phyloP scores from a whole-genome alignment of 805 yeast genomes.

The Yarrowia keelungensis region DNA sequence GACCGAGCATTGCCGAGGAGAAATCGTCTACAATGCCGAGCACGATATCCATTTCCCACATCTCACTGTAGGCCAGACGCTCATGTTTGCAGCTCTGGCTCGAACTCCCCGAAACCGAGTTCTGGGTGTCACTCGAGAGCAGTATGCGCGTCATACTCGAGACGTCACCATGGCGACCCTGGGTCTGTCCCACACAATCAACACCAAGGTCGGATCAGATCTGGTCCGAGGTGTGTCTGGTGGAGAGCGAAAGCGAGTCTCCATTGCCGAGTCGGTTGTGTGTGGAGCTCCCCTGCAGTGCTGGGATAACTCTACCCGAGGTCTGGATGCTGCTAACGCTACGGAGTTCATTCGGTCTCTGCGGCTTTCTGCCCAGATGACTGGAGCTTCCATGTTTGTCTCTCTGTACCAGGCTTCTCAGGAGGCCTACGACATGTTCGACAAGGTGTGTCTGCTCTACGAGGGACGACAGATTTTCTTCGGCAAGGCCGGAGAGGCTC shows the following conservation, averaged over 20 bases:
- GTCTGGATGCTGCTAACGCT: slow-evolving; percentile 74
- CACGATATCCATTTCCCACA: slow-evolving; percentile 73
- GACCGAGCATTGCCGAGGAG: slow-evolving; percentile 64
- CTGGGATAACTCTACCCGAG: slow-evolving; percentile 76
- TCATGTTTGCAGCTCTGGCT: slow-evolving; percentile 66
- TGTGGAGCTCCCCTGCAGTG: slow-evolving; percentile 60
- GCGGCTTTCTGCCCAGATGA: slow-evolving; percentile 63
- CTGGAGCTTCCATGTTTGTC: slow-evolving; percentile 64
- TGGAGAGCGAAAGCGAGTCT: slow-evolving; percentile 75
- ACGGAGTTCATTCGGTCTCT: slow-evolving; percentile 67
- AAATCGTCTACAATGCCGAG: slow-evolving; percentile 74
- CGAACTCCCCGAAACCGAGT: slow-evolving; percentile 69
- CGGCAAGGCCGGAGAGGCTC: slow-evolving; percentile 61
- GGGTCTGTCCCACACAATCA: slow-evolving; percentile 59
- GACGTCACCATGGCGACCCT: slow-evolving; percentile 61
- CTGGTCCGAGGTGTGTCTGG: slow-evolving; percentile 74
- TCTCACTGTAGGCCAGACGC: slow-evolving; percentile 69
- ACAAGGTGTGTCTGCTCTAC: slow-evolving; percentile 65
- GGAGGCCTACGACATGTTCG: slow-evolving; percentile 66
- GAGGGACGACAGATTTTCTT: slow-evolving; percentile 67
- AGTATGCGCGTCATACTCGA: slow-evolving; percentile 61
- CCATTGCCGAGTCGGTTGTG: slow-evolving; percentile 64
- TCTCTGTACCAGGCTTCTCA: slow-evolving; percentile 75
- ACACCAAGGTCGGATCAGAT: slow-evolving; percentile 72
- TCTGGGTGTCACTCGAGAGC: slow-evolving; percentile 64